Percentiles rank a stretch among this genome's conserved stretches.
These are phyloP conservation scores for Lachnellula suecica DNA, from an alignment of 2,329 filamentous ascomycete genomes.

Conservation along the genomic window DNA sequence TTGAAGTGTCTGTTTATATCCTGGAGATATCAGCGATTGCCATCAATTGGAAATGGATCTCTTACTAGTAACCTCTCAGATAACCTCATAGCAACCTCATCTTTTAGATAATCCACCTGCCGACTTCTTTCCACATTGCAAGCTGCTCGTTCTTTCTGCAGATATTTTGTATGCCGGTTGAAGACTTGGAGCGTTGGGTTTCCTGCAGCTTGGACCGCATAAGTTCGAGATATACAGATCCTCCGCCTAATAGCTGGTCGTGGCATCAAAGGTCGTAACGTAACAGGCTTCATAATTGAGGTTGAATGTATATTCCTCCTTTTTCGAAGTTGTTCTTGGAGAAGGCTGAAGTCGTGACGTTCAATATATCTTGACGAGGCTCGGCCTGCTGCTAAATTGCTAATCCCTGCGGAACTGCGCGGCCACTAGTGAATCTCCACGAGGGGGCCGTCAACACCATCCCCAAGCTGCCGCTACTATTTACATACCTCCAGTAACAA, in stretches of 20 bases:
- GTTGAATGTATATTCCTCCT: neutral
- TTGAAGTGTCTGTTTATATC: constrained; percentile 91
- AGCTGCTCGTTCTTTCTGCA: constrained; percentile 88
- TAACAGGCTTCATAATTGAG: constrained; percentile 26
- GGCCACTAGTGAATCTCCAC: constrained; percentile 7
- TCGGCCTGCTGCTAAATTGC: neutral
- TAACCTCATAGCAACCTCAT: constrained; percentile 83
- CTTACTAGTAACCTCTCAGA: constrained; percentile 80
- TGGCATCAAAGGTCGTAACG: constrained; percentile 23
- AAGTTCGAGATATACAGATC: constrained; percentile 47
- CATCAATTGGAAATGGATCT: constrained; percentile 7
- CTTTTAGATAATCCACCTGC: constrained; percentile 86
- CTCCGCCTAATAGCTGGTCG: constrained; percentile 16
- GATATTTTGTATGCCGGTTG: constrained; percentile 81
- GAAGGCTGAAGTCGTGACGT: constrained; percentile 23
- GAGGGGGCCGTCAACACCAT: constrained; percentile 14
- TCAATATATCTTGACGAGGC: constrained; percentile 17
- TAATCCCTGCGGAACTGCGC: constrained; percentile 9
- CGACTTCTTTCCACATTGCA: constrained; percentile 68
- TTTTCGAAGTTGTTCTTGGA: neutral
- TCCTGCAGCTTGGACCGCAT: constrained; percentile 77
- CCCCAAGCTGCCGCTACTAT: neutral
- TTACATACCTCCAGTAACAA: constrained; percentile 5
- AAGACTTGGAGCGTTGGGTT: constrained; percentile 85
- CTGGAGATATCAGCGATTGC: constrained; percentile 41